These are phyloP conservation scores for Quercus lobata DNA, from an alignment of 331 rosid species.

Conservation along the genomic window DNA sequence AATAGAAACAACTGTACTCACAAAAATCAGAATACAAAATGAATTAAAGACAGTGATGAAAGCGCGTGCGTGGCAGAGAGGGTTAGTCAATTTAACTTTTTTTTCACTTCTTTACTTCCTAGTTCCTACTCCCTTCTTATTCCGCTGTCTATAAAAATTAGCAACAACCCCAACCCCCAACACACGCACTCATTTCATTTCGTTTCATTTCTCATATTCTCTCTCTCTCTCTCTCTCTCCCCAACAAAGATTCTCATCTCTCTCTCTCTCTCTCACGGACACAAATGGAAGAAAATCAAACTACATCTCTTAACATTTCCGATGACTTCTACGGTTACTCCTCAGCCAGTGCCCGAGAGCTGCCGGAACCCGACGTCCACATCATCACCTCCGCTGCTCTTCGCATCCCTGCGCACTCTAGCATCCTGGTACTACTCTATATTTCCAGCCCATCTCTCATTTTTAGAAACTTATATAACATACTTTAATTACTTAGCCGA, in stretches of 20 bases:
- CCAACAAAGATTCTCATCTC: neutral
- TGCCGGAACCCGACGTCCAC: slow-evolving; percentile 64
- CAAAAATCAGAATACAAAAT: no score
- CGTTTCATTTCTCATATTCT: no score
- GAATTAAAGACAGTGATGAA: no score
- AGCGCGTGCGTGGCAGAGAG: no score
- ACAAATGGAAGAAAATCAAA: slow-evolving; percentile 33
- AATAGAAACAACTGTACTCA: no score
- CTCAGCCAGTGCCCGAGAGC: slow-evolving; percentile 11
- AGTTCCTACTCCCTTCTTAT: no score
- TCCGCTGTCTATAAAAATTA: neutral
- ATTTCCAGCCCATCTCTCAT: neutral
- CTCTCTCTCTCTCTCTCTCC: neutral
- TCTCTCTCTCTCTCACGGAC: neutral
- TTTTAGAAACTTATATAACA: neutral
- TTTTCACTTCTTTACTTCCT: no score
- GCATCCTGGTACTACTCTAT: slow-evolving; percentile 50
- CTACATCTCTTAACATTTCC: neutral
- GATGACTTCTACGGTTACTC: slow-evolving; percentile 14
- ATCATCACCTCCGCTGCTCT: slow-evolving; percentile 49
- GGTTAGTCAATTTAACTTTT: no score
- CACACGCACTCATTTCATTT: no score
- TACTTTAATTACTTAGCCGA: no score
- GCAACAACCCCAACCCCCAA: neutral
- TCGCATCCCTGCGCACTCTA: slow-evolving; percentile 58